Base-by-base conservation (phyloP, 495 filamentous ascomycete genomes). In the Aspergillus steynii region DNA sequence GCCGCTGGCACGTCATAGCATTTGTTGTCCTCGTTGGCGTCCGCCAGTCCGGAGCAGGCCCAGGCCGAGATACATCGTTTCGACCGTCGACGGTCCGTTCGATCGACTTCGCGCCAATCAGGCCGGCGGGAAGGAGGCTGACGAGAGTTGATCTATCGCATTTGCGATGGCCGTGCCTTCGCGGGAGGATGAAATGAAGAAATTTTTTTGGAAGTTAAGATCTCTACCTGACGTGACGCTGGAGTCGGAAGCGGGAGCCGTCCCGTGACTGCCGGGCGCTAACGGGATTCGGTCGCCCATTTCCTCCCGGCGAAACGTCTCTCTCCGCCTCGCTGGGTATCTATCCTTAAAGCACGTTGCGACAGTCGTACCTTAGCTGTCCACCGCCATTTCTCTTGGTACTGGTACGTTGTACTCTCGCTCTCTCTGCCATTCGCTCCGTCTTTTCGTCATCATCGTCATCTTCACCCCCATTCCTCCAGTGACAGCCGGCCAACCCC, bases 331-430 rank as follows among this genome's bases (percentile, higher is more conserved):
- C 61, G 52, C 60, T 59, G 25, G 58, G 58, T 60, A 60, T 60
- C 55, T 55, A 50, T 60, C 60, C 50, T 59, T 49, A 32, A 20
- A 48, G 50, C 60, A 42, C 32, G 48, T 57, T 50, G 31, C 54
- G 46, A 32, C 50, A 46, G 56, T 48, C 29, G 15, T 31, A 29
- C 51, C 51, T 29, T 37, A 32, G 10, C 54, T 59, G 55, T 56
- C 66, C 65, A 66, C 64, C 64, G 64, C 66, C 61, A 64, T 65
- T 65, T 66, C 45, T 60, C 57, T 59, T 20, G 58, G 55, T 66
- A 60, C 63, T 55, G 61, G 66, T 69, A 56, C 48, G 59, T 65
- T 29, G 52, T 55, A 54, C 60, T 55, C 59, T 56, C 54, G 34
- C 51, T 50, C 62, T 56, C 51, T 52, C 34, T 63, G 64, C 65